Conservation (phyloP, 495 filamentous ascomycete species). For the Bombardia bombarda region DNA sequence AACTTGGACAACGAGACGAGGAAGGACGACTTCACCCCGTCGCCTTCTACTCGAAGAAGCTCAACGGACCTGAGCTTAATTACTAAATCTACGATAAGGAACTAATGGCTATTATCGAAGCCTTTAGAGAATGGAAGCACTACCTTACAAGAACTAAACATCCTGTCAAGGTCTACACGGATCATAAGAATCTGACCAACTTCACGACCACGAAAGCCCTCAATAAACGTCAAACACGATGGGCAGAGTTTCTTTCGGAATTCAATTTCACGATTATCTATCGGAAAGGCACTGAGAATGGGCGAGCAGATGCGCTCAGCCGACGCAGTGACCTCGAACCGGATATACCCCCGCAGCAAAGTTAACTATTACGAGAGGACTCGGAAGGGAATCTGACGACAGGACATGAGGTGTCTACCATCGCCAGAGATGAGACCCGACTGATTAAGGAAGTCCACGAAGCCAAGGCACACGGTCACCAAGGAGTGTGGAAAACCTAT, state of each 20-base stretch:
- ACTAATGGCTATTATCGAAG: constrained; percentile 2
- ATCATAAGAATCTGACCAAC: constrained; percentile 3
- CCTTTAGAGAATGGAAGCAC: constrained; percentile 1
- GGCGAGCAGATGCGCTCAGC: no score
- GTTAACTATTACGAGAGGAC: no score
- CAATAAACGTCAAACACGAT: background rate
- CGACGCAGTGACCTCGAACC: no score
- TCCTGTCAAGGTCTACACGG: background rate
- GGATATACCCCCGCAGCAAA: no score
- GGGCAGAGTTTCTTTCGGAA: constrained; percentile 3
- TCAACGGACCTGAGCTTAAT: constrained; percentile 5
- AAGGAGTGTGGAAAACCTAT: no score
- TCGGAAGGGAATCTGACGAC: no score
- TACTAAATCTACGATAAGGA: constrained; percentile 19
- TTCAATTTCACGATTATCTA: background rate
- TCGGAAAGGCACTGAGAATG: background rate
- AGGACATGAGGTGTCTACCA: no score
- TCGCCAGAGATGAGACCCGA: no score
- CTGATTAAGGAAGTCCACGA: no score
- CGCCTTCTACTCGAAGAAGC: constrained; percentile 8
- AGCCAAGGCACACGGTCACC: no score
- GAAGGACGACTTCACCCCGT: background rate
- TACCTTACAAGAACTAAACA: background rate
- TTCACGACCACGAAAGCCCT: background rate
- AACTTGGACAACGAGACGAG: background rate